Evolutionary conservation across 768 basidiomycete genomes (phyloP).

Genomic region (Phaffia australis): DNA sequence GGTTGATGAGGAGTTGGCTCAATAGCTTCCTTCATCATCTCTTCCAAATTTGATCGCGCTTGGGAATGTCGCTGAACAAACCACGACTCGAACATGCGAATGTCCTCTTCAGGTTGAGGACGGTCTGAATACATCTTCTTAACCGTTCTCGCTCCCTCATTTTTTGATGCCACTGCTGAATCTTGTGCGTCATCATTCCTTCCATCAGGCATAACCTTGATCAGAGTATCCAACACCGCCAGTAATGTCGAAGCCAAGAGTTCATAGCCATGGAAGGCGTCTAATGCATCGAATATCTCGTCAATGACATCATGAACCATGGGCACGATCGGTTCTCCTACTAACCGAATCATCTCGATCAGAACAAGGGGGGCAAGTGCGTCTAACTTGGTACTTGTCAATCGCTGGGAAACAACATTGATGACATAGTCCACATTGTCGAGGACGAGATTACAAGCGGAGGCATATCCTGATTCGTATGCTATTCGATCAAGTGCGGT

Average conservation of each 20-base stretch:
- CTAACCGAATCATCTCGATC: slow-evolving; percentile 68
- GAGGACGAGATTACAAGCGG: slow-evolving; percentile 72
- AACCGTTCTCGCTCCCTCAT: slow-evolving; percentile 29
- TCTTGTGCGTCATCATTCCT: slow-evolving; percentile 1
- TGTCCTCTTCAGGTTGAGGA: slow-evolving; percentile 31
- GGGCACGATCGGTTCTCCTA: slow-evolving; percentile 75
- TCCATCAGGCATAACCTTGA: slow-evolving; percentile 56
- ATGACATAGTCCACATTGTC: slow-evolving; percentile 96
- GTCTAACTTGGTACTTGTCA: slow-evolving; percentile 65
- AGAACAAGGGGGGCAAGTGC: slow-evolving; percentile 81
- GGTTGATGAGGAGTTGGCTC: slow-evolving; percentile 33
- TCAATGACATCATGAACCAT: slow-evolving; percentile 89
- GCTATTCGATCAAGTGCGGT: slow-evolving; percentile 62
- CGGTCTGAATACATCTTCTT: not conserved
- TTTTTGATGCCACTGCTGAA: slow-evolving; percentile 38
- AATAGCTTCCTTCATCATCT: slow-evolving; percentile 25
- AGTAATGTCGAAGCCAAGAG: slow-evolving; percentile 74
- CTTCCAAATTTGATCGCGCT: slow-evolving; percentile 27
- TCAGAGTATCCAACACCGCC: slow-evolving; percentile 73
- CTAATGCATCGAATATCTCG: slow-evolving; percentile 91
- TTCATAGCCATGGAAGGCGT: slow-evolving; percentile 90
- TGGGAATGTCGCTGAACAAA: slow-evolving; percentile 37
- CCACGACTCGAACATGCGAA: slow-evolving; percentile 53
- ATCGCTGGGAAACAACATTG: slow-evolving; percentile 72
- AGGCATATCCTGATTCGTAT: slow-evolving; percentile 71